These are phyloP conservation scores for Penicillium fimorum DNA, from an alignment of 495 filamentous ascomycete species.

Conservation along the genomic window DNA sequence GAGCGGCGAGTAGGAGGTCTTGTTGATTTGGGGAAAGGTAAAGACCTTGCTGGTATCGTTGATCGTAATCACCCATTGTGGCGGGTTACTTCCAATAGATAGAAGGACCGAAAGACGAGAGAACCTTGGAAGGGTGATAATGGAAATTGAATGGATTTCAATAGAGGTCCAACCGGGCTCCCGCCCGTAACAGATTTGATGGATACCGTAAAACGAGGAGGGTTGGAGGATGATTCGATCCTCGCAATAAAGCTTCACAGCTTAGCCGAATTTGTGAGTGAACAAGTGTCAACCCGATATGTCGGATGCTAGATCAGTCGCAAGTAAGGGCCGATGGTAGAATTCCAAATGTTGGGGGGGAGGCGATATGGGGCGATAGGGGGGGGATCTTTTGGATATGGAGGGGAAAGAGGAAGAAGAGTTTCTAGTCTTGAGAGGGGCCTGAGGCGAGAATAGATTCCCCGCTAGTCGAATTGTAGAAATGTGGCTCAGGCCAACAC, in stretches of 20 bases:
- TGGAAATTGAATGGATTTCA: background rate
- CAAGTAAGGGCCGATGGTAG: background rate
- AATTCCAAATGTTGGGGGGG: background rate
- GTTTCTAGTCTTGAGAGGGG: slow-evolving; percentile 9
- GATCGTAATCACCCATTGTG: slow-evolving; percentile 40
- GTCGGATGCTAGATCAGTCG: background rate
- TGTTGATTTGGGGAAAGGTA: slow-evolving; percentile 85
- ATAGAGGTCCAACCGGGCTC: slow-evolving; percentile 9
- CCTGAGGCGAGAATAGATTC: slow-evolving; percentile 10
- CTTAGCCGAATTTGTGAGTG: background rate
- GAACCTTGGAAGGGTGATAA: background rate
- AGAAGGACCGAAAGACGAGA: background rate
- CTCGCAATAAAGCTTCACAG: background rate
- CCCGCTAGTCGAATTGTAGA: slow-evolving; percentile 12
- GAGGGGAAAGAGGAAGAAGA: slow-evolving; percentile 8
- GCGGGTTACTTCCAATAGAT: background rate
- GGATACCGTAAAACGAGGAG: slow-evolving; percentile 2
- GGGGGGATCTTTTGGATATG: background rate
- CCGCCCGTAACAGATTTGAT: slow-evolving; percentile 13
- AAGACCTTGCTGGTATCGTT: slow-evolving; percentile 45
- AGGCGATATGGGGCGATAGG: background rate
- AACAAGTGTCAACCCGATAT: background rate
- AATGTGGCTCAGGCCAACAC: slow-evolving; percentile 8
- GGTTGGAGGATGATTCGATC: background rate
- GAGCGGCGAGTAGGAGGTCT: slow-evolving; percentile 80